Base-by-base conservation (phyloP, 345 rosid species). In the Eucalyptus dawsonii region DNA sequence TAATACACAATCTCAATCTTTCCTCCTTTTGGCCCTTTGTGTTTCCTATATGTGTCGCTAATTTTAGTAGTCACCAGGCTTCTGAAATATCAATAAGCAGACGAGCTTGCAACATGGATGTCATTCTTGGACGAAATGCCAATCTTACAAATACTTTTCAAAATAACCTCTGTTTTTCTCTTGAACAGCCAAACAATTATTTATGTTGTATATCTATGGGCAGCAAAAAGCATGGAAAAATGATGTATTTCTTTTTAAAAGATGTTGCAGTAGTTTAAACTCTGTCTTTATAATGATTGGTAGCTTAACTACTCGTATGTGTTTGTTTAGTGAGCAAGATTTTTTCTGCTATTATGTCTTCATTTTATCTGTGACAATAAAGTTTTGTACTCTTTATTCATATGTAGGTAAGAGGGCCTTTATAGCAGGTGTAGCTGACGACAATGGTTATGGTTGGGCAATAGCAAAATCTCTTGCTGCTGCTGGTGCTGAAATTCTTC, bases 381-480 rank as follows among this genome's bases (percentile, higher is more conserved):
- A 76, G 25, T 22, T 21, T 37, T 76, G 47, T 40, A 1, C 85
- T 40, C 9, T 21, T 40, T 11, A 21, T 83, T 86, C 90, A 67
- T 88, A n/a, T 93, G 88, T 90, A 97, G 99, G 99, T 53, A 98
- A 97, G 95, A 93, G 97, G 53, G 99, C 99, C 86, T 98, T 98
- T 91, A 95, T 98, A 93, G 99, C 99, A 88, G 99, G 98, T 91
- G 94, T 96, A 72, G 99, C 99, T 86, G 99, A 98, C 92, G 98
- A 98, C 90, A 97, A 98, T 89, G 99, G 99, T 62, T 98, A 97
- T 88, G 99, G 99, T 91, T 98, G 99, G 99, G 99, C 99, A 25
- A 98, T 98, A 86, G 99, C 99, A 31, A 98, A 98, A 91, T 95
- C 99, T 90, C 99, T 97, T 90, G 99, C 99, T 88, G 98, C 99